Evolutionary conservation across 768 basidiomycete genomes (phyloP), one percentile per base, ranked within the genome.

Genomic region (Suillus hirtellus): DNA sequence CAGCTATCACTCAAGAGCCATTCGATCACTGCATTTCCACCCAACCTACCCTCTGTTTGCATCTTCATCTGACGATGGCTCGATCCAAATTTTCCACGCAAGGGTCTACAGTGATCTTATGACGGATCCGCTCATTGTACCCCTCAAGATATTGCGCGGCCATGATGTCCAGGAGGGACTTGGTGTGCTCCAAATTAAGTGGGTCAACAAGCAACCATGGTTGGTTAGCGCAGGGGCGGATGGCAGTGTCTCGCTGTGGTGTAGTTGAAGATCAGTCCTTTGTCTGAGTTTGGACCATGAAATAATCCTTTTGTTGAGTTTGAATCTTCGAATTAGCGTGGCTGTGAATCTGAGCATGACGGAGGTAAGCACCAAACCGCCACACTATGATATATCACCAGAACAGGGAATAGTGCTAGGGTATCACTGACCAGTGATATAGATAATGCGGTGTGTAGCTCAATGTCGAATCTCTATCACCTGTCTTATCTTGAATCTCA

Each of bases 71-170:
- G 97, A 99, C 75, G 97, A 98, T 76, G 97, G 97, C 35, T 89
- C 93, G 47, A 93, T 99, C 69, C 96, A 99, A 75, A 81, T 99
- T 68, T 99, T 99, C 86, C 97, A 99, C 76, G 86, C 91, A 38
- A 87, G 96, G 65, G 92, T 99, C 52, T 99, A 92, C 79, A 90
- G 86, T 71, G 97, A 99, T 75, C 83, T 98, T 53, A 91, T 97
- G 87, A 96, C 93, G 52, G 96, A 99, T 77, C 96, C 97, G 38
- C 81, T 99, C 63, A 98, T 99, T 69, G 96, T 99, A 1, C 97
- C 97, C 21, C 80, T 99, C 71, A 99, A 99, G 78, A 96, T 99
- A 60, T 82, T 99, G 53, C 83, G 92, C 40, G 97, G 96, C n/a
- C 97, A 99, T 75, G 80, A 84, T 52, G 78, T 98, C 60, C 84